Base-by-base conservation (phyloP, 2,329 filamentous ascomycete genomes). In the Clonostachys sp. region DNA sequence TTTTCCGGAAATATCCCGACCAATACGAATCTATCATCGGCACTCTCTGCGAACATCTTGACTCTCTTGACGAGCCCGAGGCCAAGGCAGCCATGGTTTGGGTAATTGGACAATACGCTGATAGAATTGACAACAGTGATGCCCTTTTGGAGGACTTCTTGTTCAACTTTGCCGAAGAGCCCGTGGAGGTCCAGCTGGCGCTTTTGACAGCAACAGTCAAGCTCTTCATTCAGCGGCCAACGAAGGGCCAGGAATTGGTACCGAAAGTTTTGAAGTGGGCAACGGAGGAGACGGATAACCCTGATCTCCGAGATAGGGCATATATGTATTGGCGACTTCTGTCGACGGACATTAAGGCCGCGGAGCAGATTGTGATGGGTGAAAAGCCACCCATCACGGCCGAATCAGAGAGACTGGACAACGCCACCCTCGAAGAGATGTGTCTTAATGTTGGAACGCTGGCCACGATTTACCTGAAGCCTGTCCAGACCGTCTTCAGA, bases 241-340 rank as follows among this genome's bases (percentile, higher is more conserved):
- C 91, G 14, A 95, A 95, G 62, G 94, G 90, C 24, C 91, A 96
- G 60, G 85, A 95, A 45, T 77, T 99, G 7, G 92, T 99, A 1
- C 94, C 92, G 1, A 91, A 91, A 60, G 92, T 97, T 3, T 75
- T 99, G 45, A 97, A 97, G 68, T 97, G 94, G 92, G 95, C 94
- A 5, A 99, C 94, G 0, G 94, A 97, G 65, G 94, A 97, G 65
- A 97, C 92, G n/a, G 94, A 99, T 62, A 96, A 99, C 66, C 94
- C 94, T 1, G 94, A 99, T 67, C 81, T 99, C 30, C 85, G 94
- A 53, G 94, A 99, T 65, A 79, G 94, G 58, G 94, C 94, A 0
- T 99, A 96, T 73, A 97, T 99, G 91, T 99, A 99, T 74, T 99
- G 94, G 94, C 89, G 94, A 5, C 78, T 99, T 13, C 78, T 99